Conservation (phyloP, 2,329 filamentous ascomycete genomes). For the Colletotrichum sp. region DNA sequence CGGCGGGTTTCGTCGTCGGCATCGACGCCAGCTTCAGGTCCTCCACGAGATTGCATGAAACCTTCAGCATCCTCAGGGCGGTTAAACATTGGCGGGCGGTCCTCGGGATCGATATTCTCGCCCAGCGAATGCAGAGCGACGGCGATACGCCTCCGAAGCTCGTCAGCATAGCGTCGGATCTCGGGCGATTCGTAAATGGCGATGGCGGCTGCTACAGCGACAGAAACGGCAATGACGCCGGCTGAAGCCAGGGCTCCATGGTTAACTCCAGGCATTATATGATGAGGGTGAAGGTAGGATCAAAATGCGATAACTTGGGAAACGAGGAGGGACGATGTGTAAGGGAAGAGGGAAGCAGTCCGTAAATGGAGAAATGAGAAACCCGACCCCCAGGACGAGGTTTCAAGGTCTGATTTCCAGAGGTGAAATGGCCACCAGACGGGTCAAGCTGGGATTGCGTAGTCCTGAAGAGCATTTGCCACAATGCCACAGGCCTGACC, state of each 20-base stretch:
- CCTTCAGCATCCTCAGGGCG: conserved; percentile 70
- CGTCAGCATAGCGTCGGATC: conserved; percentile 64
- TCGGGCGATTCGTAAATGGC: conserved; percentile 70
- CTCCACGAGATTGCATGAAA: conserved; percentile 59
- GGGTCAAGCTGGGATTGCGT: conserved; percentile 11
- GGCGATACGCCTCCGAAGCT: conserved; percentile 66
- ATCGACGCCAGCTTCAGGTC: conserved; percentile 56
- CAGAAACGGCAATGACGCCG: conserved; percentile 62
- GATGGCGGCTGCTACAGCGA: conserved; percentile 63
- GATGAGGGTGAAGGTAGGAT: not conserved
- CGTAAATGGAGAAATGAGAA: not conserved
- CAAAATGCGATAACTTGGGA: not conserved
- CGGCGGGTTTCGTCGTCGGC: conserved; percentile 67
- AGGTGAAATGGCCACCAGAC: conserved; percentile 9
- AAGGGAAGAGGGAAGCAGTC: not conserved
- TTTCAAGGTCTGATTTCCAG: not conserved
- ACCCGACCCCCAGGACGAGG: not conserved
- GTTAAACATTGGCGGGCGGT: conserved; percentile 64
- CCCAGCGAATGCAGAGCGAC: conserved; percentile 64
- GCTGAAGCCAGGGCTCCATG: conserved; percentile 59
- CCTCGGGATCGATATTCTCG: conserved; percentile 56
- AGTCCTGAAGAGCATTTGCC: conserved; percentile 12
- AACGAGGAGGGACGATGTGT: not conserved
- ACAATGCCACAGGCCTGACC: conserved; percentile 23
- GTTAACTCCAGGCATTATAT: conserved; percentile 58